A percentile compares a stretch with the other conserved stretches of the same genome.
phyloP scores from a whole-genome alignment of 768 basidiomycete genomes.

The Pisolithus orientalis region DNA sequence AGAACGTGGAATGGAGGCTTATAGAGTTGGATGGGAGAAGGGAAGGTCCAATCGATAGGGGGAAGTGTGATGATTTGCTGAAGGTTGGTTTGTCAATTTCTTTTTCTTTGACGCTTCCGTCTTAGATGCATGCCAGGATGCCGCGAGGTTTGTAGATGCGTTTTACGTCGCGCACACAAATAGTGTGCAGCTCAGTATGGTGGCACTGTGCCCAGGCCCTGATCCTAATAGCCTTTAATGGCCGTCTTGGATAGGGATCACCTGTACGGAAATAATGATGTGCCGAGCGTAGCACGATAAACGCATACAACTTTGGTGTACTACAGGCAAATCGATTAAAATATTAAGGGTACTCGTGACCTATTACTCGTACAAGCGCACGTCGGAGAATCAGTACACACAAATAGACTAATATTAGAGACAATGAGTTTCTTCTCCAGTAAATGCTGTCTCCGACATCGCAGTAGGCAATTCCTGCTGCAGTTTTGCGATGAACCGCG shows the following conservation, averaged over 20 bases:
- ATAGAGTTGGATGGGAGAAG: conserved; percentile 84
- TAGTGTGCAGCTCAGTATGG: conserved; percentile 41
- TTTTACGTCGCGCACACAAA: conserved; percentile 34
- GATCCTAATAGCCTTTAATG: no score
- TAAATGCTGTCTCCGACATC: conserved; percentile 25
- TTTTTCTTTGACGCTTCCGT: neutral
- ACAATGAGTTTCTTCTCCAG: neutral
- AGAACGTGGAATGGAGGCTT: conserved; percentile 29
- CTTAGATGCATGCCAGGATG: conserved; percentile 28
- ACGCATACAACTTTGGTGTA: no score
- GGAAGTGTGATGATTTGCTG: conserved; percentile 53
- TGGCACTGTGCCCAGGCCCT: conserved; percentile 32
- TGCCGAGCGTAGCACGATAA: no score
- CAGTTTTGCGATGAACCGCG: conserved; percentile 26
- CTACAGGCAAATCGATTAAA: no score
- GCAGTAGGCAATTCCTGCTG: conserved; percentile 25
- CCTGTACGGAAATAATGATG: no score
- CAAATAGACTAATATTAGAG: no score
- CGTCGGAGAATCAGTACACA: no score
- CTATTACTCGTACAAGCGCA: no score
- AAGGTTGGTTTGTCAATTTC: conserved; percentile 28
- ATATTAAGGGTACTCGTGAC: no score
- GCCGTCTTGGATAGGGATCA: no score
- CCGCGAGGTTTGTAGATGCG: conserved; percentile 39
- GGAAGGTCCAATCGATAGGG: conserved; percentile 74